A percentile compares a stretch with the other conserved stretches of the same genome.
These are phyloP conservation scores for Debaryomyces robertsiae DNA, from an alignment of 1,139 yeast genomes.

Conservation along the genomic window DNA sequence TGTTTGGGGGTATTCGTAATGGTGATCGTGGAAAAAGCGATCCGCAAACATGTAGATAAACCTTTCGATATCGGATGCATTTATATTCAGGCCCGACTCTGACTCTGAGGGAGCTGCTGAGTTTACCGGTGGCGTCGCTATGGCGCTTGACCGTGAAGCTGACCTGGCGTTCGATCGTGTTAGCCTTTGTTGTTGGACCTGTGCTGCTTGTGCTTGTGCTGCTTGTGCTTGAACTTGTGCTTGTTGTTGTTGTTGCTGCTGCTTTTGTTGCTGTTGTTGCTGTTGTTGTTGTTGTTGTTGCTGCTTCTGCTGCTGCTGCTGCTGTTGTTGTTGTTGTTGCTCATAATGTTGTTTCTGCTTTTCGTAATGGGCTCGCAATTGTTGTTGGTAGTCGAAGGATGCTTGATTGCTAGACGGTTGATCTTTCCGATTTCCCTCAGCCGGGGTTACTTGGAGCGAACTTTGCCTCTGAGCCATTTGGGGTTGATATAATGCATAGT, in stretches of 20 bases:
- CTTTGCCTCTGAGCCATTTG: slow-evolving; percentile 10
- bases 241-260: slow-evolving; percentile 15
- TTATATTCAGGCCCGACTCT: slow-evolving; percentile 21
- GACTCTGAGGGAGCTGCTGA: slow-evolving; percentile 16
- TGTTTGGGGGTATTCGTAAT: slow-evolving; percentile 51
- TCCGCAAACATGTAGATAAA: slow-evolving; percentile 54
- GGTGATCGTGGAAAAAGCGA: slow-evolving; percentile 47
- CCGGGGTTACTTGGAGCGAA: slow-evolving; percentile 7
- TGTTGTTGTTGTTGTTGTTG: slow-evolving; percentile 18
- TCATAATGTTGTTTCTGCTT: slow-evolving; percentile 26
- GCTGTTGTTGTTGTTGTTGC: slow-evolving; percentile 17
- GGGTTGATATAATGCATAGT: slow-evolving; percentile 19
- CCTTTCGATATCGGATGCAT: slow-evolving; percentile 48
- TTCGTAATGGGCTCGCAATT: slow-evolving; percentile 30
- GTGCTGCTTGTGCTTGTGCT: slow-evolving; percentile 18
- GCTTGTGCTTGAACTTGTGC: slow-evolving; percentile 15
- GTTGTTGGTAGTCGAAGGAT: slow-evolving; percentile 30
- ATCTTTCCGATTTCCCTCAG: slow-evolving; percentile 3
- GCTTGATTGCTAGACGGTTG: slow-evolving; percentile 8
- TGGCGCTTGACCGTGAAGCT: slow-evolving; percentile 15
- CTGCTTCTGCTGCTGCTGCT: slow-evolving; percentile 15
- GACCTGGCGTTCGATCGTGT: slow-evolving; percentile 1
- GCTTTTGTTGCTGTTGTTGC: slow-evolving; percentile 21
- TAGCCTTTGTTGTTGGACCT: slow-evolving; percentile 16
- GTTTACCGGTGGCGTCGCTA: slow-evolving; percentile 14